phyloP scores from a whole-genome alignment of 2,329 filamentous ascomycete genomes.

The Fusarium oxysporum region DNA sequence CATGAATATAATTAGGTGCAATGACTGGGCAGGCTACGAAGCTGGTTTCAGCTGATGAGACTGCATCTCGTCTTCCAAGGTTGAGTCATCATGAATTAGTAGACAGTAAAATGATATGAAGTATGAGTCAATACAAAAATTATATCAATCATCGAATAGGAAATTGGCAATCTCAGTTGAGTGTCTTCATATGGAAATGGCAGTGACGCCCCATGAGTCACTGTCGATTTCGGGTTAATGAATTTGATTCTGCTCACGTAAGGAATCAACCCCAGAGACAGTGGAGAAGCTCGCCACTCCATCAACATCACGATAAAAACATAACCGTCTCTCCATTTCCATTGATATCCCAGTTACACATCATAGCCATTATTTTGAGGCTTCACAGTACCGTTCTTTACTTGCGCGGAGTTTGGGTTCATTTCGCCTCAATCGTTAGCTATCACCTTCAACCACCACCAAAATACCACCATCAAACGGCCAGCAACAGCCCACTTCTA shows the following conservation, averaged over 20 bases:
- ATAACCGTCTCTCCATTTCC: conserved; percentile 2
- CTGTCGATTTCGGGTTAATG: conserved; percentile 26
- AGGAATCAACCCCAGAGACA: conserved; percentile 10
- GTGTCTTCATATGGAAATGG: not conserved
- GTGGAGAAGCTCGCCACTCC: conserved; percentile 37
- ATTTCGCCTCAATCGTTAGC: conserved; percentile 4
- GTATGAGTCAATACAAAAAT: conserved; percentile 22
- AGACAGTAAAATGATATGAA: not conserved
- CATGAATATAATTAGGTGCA: not conserved
- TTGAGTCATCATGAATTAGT: conserved; percentile 15
- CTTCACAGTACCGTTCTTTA: not conserved
- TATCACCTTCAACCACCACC: not conserved
- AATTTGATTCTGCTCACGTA: conserved; percentile 32
- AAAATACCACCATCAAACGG: conserved; percentile 11
- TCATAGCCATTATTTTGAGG: not conserved
- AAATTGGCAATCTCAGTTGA: not conserved
- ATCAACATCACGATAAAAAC: conserved; percentile 33
- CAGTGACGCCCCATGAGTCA: conserved; percentile 36
- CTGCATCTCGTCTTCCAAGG: not conserved
- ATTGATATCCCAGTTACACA: not conserved
- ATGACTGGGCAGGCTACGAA: not conserved
- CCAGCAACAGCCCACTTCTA: conserved; percentile 5
- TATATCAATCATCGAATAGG: not conserved
- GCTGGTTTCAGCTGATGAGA: not conserved
- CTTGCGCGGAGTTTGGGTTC: conserved; percentile 22